These are phyloP conservation scores for Colletotrichum sp. DNA, from an alignment of 2,329 filamentous ascomycete genomes.

Conservation along the genomic window DNA sequence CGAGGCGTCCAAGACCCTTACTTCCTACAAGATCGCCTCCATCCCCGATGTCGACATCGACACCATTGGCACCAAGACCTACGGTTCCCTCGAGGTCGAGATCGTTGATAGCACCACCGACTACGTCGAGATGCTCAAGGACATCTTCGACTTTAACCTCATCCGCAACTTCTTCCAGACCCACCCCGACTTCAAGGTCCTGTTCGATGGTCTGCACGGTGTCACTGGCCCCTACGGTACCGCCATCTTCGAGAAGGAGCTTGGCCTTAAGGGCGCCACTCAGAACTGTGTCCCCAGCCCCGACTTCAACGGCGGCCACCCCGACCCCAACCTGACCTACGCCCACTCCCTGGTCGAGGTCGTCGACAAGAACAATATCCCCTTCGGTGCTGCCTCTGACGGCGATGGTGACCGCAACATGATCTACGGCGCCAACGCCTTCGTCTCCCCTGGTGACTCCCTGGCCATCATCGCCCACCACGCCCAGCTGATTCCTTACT, in stretches of 20 bases:
- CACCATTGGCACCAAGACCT: slow-evolving; percentile 82
- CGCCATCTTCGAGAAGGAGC: slow-evolving; percentile 93
- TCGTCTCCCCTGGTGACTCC: slow-evolving; percentile 96
- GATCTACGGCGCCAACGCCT: slow-evolving; percentile 97
- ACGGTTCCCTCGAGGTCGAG: slow-evolving; percentile 90
- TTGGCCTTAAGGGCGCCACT: slow-evolving; percentile 77
- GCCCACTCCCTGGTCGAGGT: slow-evolving; percentile 92
- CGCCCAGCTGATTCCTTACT: slow-evolving; percentile 95
- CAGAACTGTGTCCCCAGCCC: slow-evolving; percentile 93
- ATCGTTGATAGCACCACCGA: slow-evolving; percentile 92
- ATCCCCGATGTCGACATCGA: slow-evolving; percentile 86
- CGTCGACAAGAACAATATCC: slow-evolving; percentile 89
- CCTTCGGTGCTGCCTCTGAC: slow-evolving; percentile 95
- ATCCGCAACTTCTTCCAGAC: slow-evolving; percentile 92
- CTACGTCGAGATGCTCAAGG: slow-evolving; percentile 94
- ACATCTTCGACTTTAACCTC: slow-evolving; percentile 96
- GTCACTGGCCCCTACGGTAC: slow-evolving; percentile 95
- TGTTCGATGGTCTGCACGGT: slow-evolving; percentile 93
- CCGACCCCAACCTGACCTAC: slow-evolving; percentile 97
- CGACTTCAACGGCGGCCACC: slow-evolving; percentile 97
- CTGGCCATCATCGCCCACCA: slow-evolving; percentile 98
- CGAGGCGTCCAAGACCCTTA: slow-evolving; percentile 86
- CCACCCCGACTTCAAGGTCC: slow-evolving; percentile 92
- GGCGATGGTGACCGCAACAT: slow-evolving; percentile 99
- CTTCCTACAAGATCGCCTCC: slow-evolving; percentile 88